These are phyloP conservation scores for Plantago ovata DNA, from an alignment of 257 asterid genomes.

Conservation along the genomic window DNA sequence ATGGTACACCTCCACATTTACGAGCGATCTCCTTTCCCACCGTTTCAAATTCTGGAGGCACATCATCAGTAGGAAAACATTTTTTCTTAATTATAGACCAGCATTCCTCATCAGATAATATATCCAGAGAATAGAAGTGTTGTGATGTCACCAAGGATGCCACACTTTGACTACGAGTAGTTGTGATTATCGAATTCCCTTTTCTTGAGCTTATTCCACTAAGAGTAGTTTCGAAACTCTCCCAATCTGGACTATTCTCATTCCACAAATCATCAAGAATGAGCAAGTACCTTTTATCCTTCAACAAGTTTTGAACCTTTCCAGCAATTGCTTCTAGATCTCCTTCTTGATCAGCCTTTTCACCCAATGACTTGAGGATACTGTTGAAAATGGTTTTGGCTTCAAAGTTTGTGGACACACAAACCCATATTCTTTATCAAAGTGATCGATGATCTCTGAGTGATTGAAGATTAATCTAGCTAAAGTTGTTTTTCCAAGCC, in stretches of 20 bases:
- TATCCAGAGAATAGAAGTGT: not conserved
- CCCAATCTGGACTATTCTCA: slow-evolving; percentile 16
- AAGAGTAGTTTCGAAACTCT: slow-evolving; percentile 5
- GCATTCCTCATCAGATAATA: not conserved
- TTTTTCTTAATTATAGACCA: slow-evolving; percentile 1
- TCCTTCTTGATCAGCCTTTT: not conserved
- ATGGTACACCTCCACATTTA: slow-evolving; percentile 12
- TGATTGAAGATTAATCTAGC: too few species aligned
- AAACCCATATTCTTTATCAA: too few species aligned
- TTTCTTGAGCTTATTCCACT: too few species aligned
- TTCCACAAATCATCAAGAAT: slow-evolving; percentile 28
- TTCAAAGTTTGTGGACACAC: not conserved
- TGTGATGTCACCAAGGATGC: not conserved
- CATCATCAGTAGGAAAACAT: not conserved
- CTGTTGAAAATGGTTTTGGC: not conserved
- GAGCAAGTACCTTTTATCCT: not conserved
- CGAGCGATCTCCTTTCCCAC: not conserved
- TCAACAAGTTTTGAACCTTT: not conserved
- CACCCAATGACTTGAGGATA: not conserved
- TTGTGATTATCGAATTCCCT: too few species aligned
- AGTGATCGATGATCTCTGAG: too few species aligned
- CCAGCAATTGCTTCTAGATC: not conserved
- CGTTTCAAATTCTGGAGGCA: not conserved
- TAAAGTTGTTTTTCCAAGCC: too few species aligned
- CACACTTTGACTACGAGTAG: slow-evolving; percentile 16